Percentiles rank a stretch among this genome's conserved stretches.
These are phyloP conservation scores for Prinsepia uniflora DNA, from an alignment of 306 rosid genomes.

Conservation along the genomic window DNA sequence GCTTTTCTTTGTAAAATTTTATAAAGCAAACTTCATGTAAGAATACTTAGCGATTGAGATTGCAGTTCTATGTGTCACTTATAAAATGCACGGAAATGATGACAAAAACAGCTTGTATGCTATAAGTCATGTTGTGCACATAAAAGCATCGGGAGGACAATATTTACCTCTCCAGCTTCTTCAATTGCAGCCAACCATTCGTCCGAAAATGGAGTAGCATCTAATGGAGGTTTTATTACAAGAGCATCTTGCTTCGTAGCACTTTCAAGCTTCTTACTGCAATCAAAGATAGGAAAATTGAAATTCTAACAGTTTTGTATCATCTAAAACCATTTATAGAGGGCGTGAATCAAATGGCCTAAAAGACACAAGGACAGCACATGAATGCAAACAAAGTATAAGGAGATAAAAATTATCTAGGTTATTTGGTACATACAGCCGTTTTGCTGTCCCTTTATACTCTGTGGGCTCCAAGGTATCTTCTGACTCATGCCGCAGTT, in stretches of 20 bases:
- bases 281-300: slow-evolving; percentile 16
- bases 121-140: slow-evolving; percentile 1
- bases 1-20: too few species aligned
- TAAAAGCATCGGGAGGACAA: background rate
- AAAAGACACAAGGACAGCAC: slow-evolving; percentile 5
- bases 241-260: slow-evolving; percentile 39
- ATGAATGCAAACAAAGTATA: background rate
- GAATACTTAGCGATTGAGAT: background rate
- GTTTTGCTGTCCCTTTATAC: slow-evolving; percentile 27
- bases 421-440: slow-evolving; percentile 44
- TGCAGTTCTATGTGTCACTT: background rate
- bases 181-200: slow-evolving; percentile 96
- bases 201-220: slow-evolving; percentile 76
- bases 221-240: slow-evolving; percentile 45
- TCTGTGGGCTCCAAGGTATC: slow-evolving; percentile 11
- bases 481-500: background rate
- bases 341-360: background rate
- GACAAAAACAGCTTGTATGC: background rate
- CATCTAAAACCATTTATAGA: slow-evolving; percentile 2
- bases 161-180: slow-evolving; percentile 91
- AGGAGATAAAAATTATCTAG: slow-evolving; percentile 13
- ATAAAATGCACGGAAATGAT: background rate
- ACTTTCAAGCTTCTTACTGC: slow-evolving; percentile 40
- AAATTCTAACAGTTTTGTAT: slow-evolving; percentile 11
- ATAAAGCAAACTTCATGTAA: background rate